Evolutionary conservation across 1,284 basidiomycete genomes (phyloP).

Genomic region (Apiotrichum gamsii): DNA sequence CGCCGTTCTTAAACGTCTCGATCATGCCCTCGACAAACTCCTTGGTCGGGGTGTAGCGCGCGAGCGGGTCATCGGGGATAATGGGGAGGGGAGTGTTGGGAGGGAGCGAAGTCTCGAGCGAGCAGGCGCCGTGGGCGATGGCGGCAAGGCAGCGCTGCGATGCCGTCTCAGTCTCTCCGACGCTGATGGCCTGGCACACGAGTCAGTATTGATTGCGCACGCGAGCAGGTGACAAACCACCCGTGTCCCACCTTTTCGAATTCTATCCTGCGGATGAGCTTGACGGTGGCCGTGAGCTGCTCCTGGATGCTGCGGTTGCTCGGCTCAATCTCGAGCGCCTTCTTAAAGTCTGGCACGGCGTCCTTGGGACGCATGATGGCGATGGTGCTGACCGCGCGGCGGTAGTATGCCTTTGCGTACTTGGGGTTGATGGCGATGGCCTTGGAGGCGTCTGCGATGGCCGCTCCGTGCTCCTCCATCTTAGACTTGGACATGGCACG

Average conservation of each 20-base stretch:
- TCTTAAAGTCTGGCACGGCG: constrained; percentile 80
- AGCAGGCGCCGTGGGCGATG: constrained; percentile 63
- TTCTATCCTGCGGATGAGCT: constrained; percentile 67
- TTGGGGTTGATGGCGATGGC: constrained; percentile 84
- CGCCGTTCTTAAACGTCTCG: constrained; percentile 80
- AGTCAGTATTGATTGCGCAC: too few species aligned
- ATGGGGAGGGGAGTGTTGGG: constrained; percentile 52
- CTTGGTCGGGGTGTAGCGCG: constrained; percentile 59
- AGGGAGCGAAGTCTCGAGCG: constrained; percentile 31
- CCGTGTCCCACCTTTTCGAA: constrained; percentile 71
- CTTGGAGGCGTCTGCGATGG: constrained; percentile 52
- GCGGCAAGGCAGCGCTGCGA: constrained; percentile 67
- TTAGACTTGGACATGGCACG: constrained; percentile 51
- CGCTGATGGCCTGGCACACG: constrained; percentile 81
- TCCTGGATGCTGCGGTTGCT: constrained; percentile 70
- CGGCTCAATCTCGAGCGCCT: constrained; percentile 79
- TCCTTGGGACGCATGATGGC: constrained; percentile 78
- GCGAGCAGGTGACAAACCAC: constrained; percentile 2
- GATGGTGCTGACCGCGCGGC: constrained; percentile 85
- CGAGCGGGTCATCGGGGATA: constrained; percentile 51
- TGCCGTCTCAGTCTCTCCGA: constrained; percentile 74
- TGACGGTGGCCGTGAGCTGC: constrained; percentile 82
- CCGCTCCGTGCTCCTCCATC: constrained; percentile 50
- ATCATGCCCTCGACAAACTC: constrained; percentile 84
- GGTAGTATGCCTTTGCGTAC: constrained; percentile 68